Conservation (phyloP, 768 basidiomycete species). For the Dentipellis fragilis region DNA sequence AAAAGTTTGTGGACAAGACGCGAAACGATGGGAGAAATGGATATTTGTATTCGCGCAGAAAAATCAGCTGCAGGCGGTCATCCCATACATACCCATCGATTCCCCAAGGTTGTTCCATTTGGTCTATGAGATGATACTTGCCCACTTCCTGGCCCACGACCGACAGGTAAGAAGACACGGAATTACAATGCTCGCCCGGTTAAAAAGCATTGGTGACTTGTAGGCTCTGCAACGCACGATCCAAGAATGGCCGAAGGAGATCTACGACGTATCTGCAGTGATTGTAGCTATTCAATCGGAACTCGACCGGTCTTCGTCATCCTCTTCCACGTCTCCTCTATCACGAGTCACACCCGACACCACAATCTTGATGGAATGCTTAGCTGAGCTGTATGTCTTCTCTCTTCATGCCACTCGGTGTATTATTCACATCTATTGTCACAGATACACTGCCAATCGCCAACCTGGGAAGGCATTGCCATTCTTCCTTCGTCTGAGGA, state of each 20-base stretch:
- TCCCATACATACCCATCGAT: conserved; percentile 81
- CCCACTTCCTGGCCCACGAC: conserved; percentile 74
- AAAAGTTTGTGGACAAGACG: conserved; percentile 74
- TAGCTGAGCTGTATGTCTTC: conserved; percentile 71
- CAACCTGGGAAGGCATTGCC: conserved; percentile 93
- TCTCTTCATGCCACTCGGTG: conserved; percentile 1
- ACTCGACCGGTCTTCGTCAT: conserved; percentile 51
- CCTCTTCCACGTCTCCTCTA: conserved; percentile 31
- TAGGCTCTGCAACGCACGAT: conserved; percentile 73
- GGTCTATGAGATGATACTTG: conserved; percentile 94
- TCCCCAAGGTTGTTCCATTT: conserved; percentile 71
- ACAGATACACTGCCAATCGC: conserved; percentile 74
- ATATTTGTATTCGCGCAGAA: conserved; percentile 84
- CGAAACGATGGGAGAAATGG: conserved; percentile 91
- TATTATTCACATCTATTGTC: conserved; percentile 1
- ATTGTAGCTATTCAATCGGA: conserved; percentile 84
- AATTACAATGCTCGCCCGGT: conserved; percentile 5
- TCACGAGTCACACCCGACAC: conserved; percentile 32
- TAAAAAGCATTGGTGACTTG: neutral
- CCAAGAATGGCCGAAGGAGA: conserved; percentile 81
- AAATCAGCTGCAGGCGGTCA: conserved; percentile 74
- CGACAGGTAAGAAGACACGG: conserved; percentile 35
- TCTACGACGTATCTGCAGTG: conserved; percentile 82
- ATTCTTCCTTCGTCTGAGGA: conserved; percentile 77
- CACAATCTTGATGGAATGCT: conserved; percentile 79